These are phyloP conservation scores for Macrotyloma uniflorum DNA, from an alignment of 306 rosid species.

Conservation along the genomic window DNA sequence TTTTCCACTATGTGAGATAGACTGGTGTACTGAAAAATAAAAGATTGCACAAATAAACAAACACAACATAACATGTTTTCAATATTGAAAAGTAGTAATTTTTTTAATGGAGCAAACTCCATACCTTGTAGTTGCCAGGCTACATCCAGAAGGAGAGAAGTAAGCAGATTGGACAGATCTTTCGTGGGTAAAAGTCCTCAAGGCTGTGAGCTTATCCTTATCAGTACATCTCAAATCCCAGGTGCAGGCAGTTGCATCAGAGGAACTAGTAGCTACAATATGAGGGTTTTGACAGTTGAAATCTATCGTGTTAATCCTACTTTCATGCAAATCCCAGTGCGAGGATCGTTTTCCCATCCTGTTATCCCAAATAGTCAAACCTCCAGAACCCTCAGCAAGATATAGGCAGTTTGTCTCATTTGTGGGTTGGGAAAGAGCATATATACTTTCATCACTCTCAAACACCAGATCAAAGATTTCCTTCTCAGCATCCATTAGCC, in stretches of 20 bases:
- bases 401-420: slow-evolving; percentile 66
- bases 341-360: slow-evolving; percentile 60
- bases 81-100: neutral
- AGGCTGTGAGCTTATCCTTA: slow-evolving; percentile 47
- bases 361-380: slow-evolving; percentile 68
- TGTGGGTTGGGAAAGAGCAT: slow-evolving; percentile 60
- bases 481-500: slow-evolving; percentile 87
- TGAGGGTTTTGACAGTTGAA: slow-evolving; percentile 59
- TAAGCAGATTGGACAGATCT: slow-evolving; percentile 82
- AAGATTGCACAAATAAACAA: slow-evolving; percentile 5
- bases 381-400: slow-evolving; percentile 71
- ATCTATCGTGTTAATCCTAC: slow-evolving; percentile 73
- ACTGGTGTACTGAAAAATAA: neutral
- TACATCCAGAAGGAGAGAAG: slow-evolving; percentile 88
- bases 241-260: slow-evolving; percentile 82
- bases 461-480: slow-evolving; percentile 75
- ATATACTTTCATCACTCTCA: slow-evolving; percentile 52
- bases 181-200: slow-evolving; percentile 60
- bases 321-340: slow-evolving; percentile 65
- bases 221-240: slow-evolving; percentile 82
- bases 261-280: slow-evolving; percentile 77
- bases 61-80: slow-evolving; percentile 2
- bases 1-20: neutral
- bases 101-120: slow-evolving; percentile 10
- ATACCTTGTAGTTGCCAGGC: slow-evolving; percentile 84